Base-by-base conservation (phyloP, 192 early-diverging fungal species). In the Rhizoclosmatium sp. region DNA sequence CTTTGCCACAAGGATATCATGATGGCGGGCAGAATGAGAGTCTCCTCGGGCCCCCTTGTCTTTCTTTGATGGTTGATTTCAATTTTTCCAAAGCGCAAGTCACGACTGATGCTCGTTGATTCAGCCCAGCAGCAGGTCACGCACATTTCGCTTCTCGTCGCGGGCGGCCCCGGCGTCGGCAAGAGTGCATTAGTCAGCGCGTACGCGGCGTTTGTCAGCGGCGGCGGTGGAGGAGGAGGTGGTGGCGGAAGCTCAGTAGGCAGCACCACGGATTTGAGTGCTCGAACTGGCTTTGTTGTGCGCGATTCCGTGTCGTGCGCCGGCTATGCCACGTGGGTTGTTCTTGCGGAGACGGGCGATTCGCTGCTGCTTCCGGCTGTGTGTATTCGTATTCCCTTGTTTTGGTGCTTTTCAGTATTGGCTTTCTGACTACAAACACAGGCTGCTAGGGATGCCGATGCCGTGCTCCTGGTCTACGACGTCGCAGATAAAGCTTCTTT, bases 381-480 rank as follows among this genome's bases (percentile, higher is more conserved):
- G 12, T 58, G 56, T 16, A 58, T 58, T 58, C 14, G 12, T 58
- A 14, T 58, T 58, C n/a, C 14, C 56, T 14, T 21, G 56, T 14
- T 58, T 16, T 16, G 21, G 21, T 21, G 56, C 56, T 58, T 58
- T 14, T 21, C 56, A 21, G 14, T 14, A 58, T 0, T 14, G 56
- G 21, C 12, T 21, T 58, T 21, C 12, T 58, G 56, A 21, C 12
- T 58, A 31, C 31, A 31, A 31, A 31, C 31, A 31, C 9, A 12
- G 9, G 62, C 62, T 12, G 42, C 66, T 4, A 23, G 47, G 9
- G 42, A 68, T 12, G 14, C 2, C 7, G 66, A 68, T 46, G 42
- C 45, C 66, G 44, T 68, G 47, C 47, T 68, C 14, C 45, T 48
- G 44, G 23, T 40, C 21, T 68, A 68, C 40, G 66, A 68, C 45